Conservation (phyloP, 163 green algal genomes). For the Chloromonas sp. region DNA sequence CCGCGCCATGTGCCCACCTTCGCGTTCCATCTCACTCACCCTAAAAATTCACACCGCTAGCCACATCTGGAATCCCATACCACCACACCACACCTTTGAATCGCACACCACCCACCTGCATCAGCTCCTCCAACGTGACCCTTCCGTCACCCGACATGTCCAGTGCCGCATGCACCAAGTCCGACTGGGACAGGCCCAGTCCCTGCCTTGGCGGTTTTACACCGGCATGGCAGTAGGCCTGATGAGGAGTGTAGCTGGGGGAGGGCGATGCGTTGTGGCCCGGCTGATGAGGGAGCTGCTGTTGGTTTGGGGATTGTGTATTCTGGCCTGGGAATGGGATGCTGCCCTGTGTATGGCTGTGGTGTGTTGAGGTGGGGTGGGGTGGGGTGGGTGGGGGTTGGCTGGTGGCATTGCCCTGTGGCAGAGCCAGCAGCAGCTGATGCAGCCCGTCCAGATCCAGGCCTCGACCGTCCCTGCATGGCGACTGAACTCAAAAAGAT, state of each 20-base stretch:
- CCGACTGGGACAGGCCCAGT: conserved; percentile 5
- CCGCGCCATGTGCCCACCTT: background rate
- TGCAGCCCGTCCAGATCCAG: conserved; percentile 14
- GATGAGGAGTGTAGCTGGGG: background rate
- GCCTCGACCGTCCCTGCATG: conserved; percentile 17
- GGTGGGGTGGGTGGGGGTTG: too few relatives aligned
- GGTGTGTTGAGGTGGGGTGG: too few relatives aligned
- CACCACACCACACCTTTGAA: background rate
- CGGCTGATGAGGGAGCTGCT: too few relatives aligned
- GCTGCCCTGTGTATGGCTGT: background rate
- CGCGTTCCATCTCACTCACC: too few relatives aligned
- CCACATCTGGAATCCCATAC: background rate
- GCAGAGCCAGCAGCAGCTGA: background rate
- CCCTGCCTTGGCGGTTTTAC: background rate
- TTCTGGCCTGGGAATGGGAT: background rate
- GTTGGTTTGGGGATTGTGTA: too few relatives aligned
- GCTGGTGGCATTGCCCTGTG: background rate
- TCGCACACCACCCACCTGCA: conserved; percentile 6
- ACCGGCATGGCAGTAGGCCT: too few relatives aligned
- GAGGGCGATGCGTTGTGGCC: background rate
- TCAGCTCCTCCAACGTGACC: conserved; percentile 8
- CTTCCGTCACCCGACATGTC: conserved; percentile 12
- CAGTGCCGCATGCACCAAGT: conserved; percentile 15
- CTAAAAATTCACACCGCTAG: too few relatives aligned
- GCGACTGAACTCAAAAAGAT: background rate